A percentile compares a stretch with the other conserved stretches of the same genome.
These are phyloP conservation scores for Cephaloascus fragrans DNA, from an alignment of 805 yeast species.

Conservation along the genomic window DNA sequence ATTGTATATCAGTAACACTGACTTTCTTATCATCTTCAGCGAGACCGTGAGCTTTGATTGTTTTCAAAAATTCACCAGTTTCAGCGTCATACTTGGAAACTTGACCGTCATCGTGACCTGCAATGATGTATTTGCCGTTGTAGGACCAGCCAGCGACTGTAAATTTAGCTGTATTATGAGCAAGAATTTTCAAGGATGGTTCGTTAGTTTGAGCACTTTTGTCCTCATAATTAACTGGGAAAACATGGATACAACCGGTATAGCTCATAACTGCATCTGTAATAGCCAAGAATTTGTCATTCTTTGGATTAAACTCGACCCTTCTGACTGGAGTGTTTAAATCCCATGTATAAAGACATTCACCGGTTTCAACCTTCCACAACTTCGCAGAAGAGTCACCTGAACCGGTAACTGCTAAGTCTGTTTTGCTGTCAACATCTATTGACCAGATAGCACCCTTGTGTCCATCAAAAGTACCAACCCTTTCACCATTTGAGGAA, in stretches of 20 bases:
- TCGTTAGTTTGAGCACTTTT: slow-evolving; percentile 34
- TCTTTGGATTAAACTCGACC: slow-evolving; percentile 77
- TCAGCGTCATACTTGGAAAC: slow-evolving; percentile 70
- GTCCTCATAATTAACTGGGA: slow-evolving; percentile 43
- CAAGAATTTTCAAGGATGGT: slow-evolving; percentile 52
- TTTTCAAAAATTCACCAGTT: slow-evolving; percentile 60
- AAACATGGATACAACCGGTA: slow-evolving; percentile 66
- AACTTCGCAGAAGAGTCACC: slow-evolving; percentile 82
- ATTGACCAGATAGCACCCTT: slow-evolving; percentile 93
- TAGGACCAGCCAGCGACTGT: slow-evolving; percentile 85
- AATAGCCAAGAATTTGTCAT: slow-evolving; percentile 58
- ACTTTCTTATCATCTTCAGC: slow-evolving; percentile 33
- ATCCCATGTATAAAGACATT: slow-evolving; percentile 61
- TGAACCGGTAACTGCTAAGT: slow-evolving; percentile 73
- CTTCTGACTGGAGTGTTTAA: slow-evolving; percentile 83
- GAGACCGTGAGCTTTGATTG: slow-evolving; percentile 63
- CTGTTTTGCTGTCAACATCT: slow-evolving; percentile 68
- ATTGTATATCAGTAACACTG: slow-evolving; percentile 77
- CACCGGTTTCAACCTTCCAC: slow-evolving; percentile 79
- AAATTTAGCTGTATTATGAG: slow-evolving; percentile 48
- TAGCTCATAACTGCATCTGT: slow-evolving; percentile 91
- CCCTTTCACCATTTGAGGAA: slow-evolving; percentile 90
- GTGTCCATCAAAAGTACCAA: slow-evolving; percentile 82
- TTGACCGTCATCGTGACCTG: slow-evolving; percentile 83
- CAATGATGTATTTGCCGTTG: slow-evolving; percentile 62